A percentile compares a stretch with the other conserved stretches of the same genome.
These are phyloP conservation scores for Neofusicoccum sp. DNA, from an alignment of 2,329 filamentous ascomycete species.

Conservation along the genomic window DNA sequence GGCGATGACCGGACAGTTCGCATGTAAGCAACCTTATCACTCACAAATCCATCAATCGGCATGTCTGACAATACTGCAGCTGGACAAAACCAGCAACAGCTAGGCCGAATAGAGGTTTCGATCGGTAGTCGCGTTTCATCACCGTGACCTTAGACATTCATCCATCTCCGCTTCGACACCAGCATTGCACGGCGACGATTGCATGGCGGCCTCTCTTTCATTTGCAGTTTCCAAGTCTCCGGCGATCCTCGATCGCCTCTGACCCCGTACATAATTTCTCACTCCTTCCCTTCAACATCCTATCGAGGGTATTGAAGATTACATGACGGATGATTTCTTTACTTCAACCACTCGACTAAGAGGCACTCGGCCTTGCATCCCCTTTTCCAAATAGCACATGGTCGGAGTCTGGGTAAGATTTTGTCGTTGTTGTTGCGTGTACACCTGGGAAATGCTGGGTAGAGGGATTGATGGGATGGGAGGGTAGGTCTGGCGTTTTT, in stretches of 20 bases:
- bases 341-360: background rate
- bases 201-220: constrained; percentile 6
- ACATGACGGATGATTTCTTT: background rate
- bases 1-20: constrained; percentile 83
- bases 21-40: constrained; percentile 58
- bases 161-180: background rate
- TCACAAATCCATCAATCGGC: background rate
- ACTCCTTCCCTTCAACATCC: background rate
- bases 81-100: constrained; percentile 3
- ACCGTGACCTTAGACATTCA: constrained; percentile 1
- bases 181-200: constrained; percentile 1
- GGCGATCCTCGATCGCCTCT: no score
- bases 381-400: constrained; percentile 5
- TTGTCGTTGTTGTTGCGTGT: background rate
- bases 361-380: background rate
- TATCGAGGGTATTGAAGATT: background rate
- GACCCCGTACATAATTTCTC: constrained; percentile 10
- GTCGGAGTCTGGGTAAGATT: constrained; percentile 2
- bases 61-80: background rate
- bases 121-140: background rate
- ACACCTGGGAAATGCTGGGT: background rate
- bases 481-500: constrained; percentile 1
- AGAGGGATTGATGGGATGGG: background rate
- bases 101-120: constrained; percentile 1
- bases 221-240: no score